phyloP scores from a whole-genome alignment of 352 stramenopile genomes.

The Sclerospora graminicola region DNA sequence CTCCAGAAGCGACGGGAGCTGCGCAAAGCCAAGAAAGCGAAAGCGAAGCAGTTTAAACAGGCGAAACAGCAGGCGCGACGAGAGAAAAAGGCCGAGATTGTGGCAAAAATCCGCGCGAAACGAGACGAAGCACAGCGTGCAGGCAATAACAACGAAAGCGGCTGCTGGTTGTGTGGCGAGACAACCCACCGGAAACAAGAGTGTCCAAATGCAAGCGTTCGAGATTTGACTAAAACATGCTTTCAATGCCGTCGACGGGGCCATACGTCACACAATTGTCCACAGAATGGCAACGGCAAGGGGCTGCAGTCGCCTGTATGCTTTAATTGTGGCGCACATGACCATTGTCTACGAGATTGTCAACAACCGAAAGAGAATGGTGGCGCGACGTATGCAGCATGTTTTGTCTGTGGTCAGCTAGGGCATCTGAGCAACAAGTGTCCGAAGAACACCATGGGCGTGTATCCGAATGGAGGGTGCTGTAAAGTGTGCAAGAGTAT shows the following conservation, averaged over 20 bases:
- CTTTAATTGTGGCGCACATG: conserved; percentile 77
- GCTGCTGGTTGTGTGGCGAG: conserved; percentile 71
- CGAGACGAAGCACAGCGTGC: conserved; percentile 34
- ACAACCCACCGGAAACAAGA: conserved; percentile 68
- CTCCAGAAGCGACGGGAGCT: conserved; percentile 52
- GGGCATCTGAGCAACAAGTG: conserved; percentile 84
- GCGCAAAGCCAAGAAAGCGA: conserved; percentile 74
- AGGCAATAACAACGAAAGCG: conserved; percentile 14
- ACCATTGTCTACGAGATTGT: conserved; percentile 72
- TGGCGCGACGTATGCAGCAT: conserved; percentile 65
- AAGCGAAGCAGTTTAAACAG: conserved; percentile 52
- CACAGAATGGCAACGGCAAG: conserved; percentile 21
- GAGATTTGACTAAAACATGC: conserved; percentile 68
- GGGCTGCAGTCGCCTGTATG: conserved; percentile 32
- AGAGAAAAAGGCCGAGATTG: conserved; percentile 76
- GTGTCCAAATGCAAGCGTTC: conserved; percentile 53
- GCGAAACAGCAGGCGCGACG: conserved; percentile 47
- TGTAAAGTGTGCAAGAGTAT: conserved; percentile 84
- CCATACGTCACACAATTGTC: conserved; percentile 78
- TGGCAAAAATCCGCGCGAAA: conserved; percentile 69
- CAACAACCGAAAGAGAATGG: conserved; percentile 46
- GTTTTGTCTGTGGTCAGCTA: conserved; percentile 82
- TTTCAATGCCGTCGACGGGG: conserved; percentile 76
- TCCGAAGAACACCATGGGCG: conserved; percentile 75
- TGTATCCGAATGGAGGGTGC: conserved; percentile 84